Evolutionary conservation across 768 basidiomycete species (phyloP), one percentile per base, ranked within the genome.

Genomic region (Leucocoprinus leucothites): DNA sequence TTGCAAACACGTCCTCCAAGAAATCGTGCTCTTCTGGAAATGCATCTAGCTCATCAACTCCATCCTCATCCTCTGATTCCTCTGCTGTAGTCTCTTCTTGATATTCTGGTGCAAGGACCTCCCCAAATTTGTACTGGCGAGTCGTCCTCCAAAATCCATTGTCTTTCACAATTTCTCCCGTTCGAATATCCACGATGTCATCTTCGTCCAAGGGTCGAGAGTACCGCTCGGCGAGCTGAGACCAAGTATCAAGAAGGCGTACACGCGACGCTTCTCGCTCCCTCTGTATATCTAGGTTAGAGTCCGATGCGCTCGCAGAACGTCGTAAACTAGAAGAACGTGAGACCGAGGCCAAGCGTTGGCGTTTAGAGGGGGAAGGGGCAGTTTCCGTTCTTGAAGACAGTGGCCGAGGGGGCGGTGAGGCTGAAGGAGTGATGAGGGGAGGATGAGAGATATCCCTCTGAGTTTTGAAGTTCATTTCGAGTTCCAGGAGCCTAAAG

Each of bases 121-220:
- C 72, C 3, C 87, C 87, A 61, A 89, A 78, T 9, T 74, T 66
- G 59, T 74, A 76, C 34, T 69, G 73, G 47, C 67, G 67, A 21
- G 69, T 63, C 14, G 74, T 68, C 44, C 81, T 78, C 40, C 88
- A 70, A 3, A 88, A 78, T 1, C 90, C 90, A 56, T 87, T 80
- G 66, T 92, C 87, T 61, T 81, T 82, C 56, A 89, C 72, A 40
- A 92, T 74, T 57, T 79, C 67, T 9, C 76, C 79, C 9, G 81
- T 83, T 52, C 74, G 71, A 2, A 93, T 70, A 63, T 91, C 86
- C 28, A 92, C 74, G 44, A 91, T 85, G 65, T 93, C 90, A 67
- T 92, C 90, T 63, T 91, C 85, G 60, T 89, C 87, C 36, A 89
- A 70, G 42, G 78, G 76, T 48, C 81, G 77, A 31, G 79, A 76